Evolutionary conservation across 371 early-diverging fungal genomes (phyloP), one percentile per base, ranked within the genome.

Genomic region (Catenaria anguillulae): DNA sequence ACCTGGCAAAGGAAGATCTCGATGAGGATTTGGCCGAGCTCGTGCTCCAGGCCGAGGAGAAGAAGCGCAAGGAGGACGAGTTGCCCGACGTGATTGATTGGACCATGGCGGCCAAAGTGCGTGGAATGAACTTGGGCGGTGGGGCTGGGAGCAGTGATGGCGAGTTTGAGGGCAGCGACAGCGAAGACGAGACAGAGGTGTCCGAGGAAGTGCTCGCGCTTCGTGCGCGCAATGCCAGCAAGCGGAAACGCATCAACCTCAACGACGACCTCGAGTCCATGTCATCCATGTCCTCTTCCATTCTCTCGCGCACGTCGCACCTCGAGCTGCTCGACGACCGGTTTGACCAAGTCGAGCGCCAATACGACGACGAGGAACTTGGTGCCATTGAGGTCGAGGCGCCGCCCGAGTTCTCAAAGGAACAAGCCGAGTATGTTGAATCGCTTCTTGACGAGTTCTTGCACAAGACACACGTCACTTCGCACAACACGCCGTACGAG

Each of bases 241-340:
- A 33, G 24, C 60, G 29, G 17, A n/a, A 24, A 21, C 24, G 45
- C 29, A 36, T 19, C 29, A 42, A 60, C 45, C 63, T 64, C 58
- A 17, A 17, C 40, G 40, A 17, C 40, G 67, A 67, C n/a, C 67
- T 66, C 23, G 26, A n/a, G 12, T 81, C 90, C 12, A 73, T 73
- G 26, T 80, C 84, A 46, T 91, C 93, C 12, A 89, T 93, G 83
- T 82, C 93, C 1, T 91, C 93, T 21, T 90, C 93, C 6, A 82
- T 86, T 52, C 87, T 93, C 89, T 88, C 84, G 72, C 85, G 96
- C 70, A 93, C 91, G 69, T 78, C 83, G 36, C 84, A 89, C 65
- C 76, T 94, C 55, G 85, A 86, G 8, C 72, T 90, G 31, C 68
- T 96, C 60, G 97, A 96, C 75, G 92, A 93, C 64, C 86, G 86